Percentiles rank a stretch among this genome's conserved stretches.
Conservation (phyloP, 768 basidiomycete genomes). For the Sporobolomyces roseus region DNA sequence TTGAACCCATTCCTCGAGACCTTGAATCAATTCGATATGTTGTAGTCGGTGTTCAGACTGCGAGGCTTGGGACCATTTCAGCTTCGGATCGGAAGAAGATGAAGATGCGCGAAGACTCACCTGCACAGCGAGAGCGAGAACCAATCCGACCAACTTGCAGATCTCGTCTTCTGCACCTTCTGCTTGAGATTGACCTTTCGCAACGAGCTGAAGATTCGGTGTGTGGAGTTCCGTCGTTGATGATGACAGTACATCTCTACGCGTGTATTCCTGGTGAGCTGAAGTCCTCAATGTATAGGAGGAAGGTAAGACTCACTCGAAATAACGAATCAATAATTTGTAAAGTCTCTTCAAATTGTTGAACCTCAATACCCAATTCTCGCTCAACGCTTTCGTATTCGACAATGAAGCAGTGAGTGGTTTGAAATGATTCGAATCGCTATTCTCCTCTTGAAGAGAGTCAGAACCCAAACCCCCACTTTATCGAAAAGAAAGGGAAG, state of each 20-base stretch:
- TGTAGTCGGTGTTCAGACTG: slow-evolving; percentile 84
- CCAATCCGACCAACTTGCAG: slow-evolving; percentile 24
- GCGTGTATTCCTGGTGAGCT: no score
- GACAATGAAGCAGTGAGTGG: slow-evolving; percentile 55
- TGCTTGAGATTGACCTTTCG: slow-evolving; percentile 53
- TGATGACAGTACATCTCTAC: slow-evolving; percentile 61
- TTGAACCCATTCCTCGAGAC: slow-evolving; percentile 74
- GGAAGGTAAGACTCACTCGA: slow-evolving; percentile 54
- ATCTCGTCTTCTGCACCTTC: slow-evolving; percentile 56
- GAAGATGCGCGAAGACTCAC: not conserved
- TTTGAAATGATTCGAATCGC: slow-evolving; percentile 75
- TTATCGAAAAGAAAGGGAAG: no score
- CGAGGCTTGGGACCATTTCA: not conserved
- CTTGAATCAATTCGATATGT: slow-evolving; percentile 83
- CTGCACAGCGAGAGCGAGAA: slow-evolving; percentile 36
- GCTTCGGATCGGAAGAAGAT: no score
- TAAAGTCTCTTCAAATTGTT: slow-evolving; percentile 77
- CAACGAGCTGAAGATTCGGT: slow-evolving; percentile 79
- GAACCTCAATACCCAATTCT: slow-evolving; percentile 87
- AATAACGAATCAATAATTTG: slow-evolving; percentile 78
- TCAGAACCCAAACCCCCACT: no score
- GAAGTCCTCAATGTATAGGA: no score
- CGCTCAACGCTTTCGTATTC: slow-evolving; percentile 57
- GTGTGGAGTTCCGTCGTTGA: slow-evolving; percentile 73
- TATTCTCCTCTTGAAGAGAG: no score